Conservation (phyloP, 202 grass and related monocot species). For the Musa balbisiana region DNA sequence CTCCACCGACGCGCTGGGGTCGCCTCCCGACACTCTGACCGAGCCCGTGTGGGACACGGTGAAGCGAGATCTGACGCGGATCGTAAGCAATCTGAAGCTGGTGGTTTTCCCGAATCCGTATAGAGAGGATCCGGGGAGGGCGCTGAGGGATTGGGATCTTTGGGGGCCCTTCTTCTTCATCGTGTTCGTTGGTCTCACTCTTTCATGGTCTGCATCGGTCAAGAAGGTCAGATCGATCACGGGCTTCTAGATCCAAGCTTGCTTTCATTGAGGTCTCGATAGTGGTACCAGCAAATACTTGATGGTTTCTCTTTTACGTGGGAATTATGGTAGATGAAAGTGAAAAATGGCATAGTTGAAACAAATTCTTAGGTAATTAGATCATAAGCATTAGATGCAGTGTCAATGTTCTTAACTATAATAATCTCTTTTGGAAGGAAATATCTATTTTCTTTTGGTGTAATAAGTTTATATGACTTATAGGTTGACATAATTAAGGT, state of each 20-base stretch:
- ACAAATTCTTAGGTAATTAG: too few species aligned
- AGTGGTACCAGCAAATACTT: too few species aligned
- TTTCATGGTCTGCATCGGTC: constrained; percentile 91
- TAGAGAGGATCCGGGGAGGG: constrained; percentile 90
- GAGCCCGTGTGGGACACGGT: constrained; percentile 93
- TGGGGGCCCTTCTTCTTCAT: constrained; percentile 99
- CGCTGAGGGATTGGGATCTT: constrained; percentile 91
- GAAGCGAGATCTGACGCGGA: constrained; percentile 85
- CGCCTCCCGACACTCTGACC: constrained; percentile 62
- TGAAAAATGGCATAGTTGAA: too few species aligned
- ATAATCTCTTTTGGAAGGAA: not conserved
- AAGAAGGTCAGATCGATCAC: constrained; percentile 49
- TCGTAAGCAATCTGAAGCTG: constrained; percentile 93
- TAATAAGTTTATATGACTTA: too few species aligned
- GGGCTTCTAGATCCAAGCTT: not conserved
- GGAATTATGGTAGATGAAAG: too few species aligned
- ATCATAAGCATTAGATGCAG: too few species aligned
- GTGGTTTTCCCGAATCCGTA: constrained; percentile 92
- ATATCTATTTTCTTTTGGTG: too few species aligned
- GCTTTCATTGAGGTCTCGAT: not conserved
- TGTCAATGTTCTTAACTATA: too few species aligned
- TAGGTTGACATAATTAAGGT: too few species aligned
- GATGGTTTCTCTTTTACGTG: too few species aligned
- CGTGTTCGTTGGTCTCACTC: constrained; percentile 82
- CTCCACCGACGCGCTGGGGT: constrained; percentile 50